Percentiles rank a stretch among this genome's conserved stretches.
Evolutionary conservation across 345 rosid genomes (phyloP).

Genomic region (Citrus unshiu): DNA sequence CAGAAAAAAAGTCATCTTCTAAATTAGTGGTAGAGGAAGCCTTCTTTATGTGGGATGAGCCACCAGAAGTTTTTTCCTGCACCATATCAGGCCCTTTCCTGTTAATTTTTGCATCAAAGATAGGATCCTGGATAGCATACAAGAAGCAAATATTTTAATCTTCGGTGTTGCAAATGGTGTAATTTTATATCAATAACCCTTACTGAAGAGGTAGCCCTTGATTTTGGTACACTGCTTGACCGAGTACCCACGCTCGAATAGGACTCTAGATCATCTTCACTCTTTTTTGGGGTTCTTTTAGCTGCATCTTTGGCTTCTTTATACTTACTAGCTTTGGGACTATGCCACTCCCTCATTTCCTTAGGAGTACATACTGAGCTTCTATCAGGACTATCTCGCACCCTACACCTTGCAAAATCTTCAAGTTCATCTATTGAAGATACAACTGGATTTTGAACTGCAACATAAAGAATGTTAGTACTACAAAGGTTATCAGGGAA

Average conservation of each 20-base stretch:
- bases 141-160: slow-evolving; percentile 8
- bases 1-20: slow-evolving; percentile 59
- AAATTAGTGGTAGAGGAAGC: slow-evolving; percentile 52
- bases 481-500: slow-evolving; percentile 10
- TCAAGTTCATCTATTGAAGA: slow-evolving; percentile 77
- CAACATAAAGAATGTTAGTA: slow-evolving; percentile 20
- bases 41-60: slow-evolving; percentile 49
- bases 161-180: background rate
- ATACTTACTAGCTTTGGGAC: slow-evolving; percentile 36
- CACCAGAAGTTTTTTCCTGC: slow-evolving; percentile 39
- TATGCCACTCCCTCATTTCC: slow-evolving; percentile 4
- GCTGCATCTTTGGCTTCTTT: slow-evolving; percentile 57
- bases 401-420: slow-evolving; percentile 59
- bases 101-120: slow-evolving; percentile 32
- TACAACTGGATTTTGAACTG: slow-evolving; percentile 45
- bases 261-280: slow-evolving; percentile 64
- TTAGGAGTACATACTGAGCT: slow-evolving; percentile 18
- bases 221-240: slow-evolving; percentile 76
- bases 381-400: slow-evolving; percentile 30
- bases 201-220: slow-evolving; percentile 52
- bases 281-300: slow-evolving; percentile 31
- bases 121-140: slow-evolving; percentile 28
- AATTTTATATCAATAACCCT: slow-evolving; percentile 22
- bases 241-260: slow-evolving; percentile 45
- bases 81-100: slow-evolving; percentile 34